Percentiles rank a stretch among this genome's conserved stretches.
Evolutionary conservation across 2,329 filamentous ascomycete genomes (phyloP).

Genomic region (Didymellaceae sp.): DNA sequence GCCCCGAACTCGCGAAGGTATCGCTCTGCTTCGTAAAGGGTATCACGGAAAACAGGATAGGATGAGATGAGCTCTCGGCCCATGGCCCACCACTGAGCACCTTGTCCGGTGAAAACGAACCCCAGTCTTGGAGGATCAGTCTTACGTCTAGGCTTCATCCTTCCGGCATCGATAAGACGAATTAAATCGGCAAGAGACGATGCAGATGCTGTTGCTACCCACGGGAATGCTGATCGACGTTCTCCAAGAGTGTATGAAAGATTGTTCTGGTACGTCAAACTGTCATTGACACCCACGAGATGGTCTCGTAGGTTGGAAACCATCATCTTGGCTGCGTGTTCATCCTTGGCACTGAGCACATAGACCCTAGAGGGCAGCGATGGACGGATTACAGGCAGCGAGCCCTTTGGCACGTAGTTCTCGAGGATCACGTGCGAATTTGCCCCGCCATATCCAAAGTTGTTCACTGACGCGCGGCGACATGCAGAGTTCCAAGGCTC

Average conservation of each 20-base stretch:
- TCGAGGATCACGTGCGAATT: constrained; percentile 21
- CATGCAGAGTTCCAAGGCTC: constrained; percentile 1
- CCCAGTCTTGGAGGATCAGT: not conserved
- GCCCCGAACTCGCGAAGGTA: not conserved
- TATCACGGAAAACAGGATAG: constrained; percentile 12
- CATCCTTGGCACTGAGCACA: not conserved
- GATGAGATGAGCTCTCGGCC: constrained; percentile 3
- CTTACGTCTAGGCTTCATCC: not conserved
- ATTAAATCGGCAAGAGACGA: not conserved
- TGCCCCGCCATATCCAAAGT: constrained; percentile 23
- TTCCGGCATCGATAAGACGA: not conserved
- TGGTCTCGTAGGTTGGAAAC: not conserved
- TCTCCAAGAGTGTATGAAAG: constrained; percentile 18
- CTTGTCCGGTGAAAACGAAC: constrained; percentile 46
- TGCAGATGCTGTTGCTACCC: constrained; percentile 1
- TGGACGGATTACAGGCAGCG: not conserved
- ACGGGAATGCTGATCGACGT: constrained; percentile 10
- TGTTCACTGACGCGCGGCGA: constrained; percentile 13
- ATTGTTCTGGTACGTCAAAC: not conserved
- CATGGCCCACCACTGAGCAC: constrained; percentile 38
- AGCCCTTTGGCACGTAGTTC: not conserved
- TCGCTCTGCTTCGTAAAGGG: not conserved
- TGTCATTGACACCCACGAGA: not conserved
- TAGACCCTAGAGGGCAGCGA: not conserved
- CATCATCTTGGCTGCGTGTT: not conserved